Evolutionary conservation across 2,329 filamentous ascomycete genomes (phyloP).

Genomic region (Aspergillus sp.): DNA sequence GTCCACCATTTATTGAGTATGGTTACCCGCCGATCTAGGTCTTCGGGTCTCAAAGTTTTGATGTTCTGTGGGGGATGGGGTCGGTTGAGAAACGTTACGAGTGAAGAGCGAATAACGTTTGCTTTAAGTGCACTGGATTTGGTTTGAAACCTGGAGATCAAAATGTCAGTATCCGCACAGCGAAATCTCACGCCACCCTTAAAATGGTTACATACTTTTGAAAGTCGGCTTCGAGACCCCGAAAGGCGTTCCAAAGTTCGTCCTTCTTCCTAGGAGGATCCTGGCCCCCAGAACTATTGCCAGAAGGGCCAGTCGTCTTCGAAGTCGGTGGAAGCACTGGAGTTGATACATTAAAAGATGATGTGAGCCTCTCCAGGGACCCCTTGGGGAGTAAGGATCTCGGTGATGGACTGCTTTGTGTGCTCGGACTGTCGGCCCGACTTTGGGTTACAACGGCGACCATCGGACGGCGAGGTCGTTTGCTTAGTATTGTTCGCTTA

Average conservation of each 20-base stretch:
- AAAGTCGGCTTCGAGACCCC: constrained; percentile 66
- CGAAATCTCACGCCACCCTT: background rate
- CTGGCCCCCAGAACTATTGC: constrained; percentile 29
- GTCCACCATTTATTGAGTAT: constrained; percentile 93
- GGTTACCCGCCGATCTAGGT: constrained; percentile 74
- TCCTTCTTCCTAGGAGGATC: constrained; percentile 61
- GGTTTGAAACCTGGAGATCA: constrained; percentile 60
- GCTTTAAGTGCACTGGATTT: constrained; percentile 75
- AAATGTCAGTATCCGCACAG: background rate
- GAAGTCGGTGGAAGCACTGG: constrained; percentile 51
- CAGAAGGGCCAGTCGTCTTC: constrained; percentile 43
- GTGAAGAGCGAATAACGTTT: constrained; percentile 67
- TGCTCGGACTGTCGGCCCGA: constrained; percentile 33
- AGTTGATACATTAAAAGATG: constrained; percentile 43
- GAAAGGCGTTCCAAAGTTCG: constrained; percentile 68
- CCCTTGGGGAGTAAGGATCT: constrained; percentile 41
- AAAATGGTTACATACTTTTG: constrained; percentile 52
- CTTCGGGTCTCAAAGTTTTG: constrained; percentile 68
- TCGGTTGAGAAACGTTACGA: constrained; percentile 75
- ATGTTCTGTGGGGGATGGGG: constrained; percentile 69
- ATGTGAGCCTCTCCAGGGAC: constrained; percentile 49
- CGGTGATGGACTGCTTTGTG: constrained; percentile 41
- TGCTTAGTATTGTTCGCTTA: constrained; percentile 35
- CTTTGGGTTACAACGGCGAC: constrained; percentile 39
- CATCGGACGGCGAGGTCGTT: constrained; percentile 41